phyloP scores from a whole-genome alignment of 352 stramenopile genomes.

The Phytophthora sansomeana region DNA sequence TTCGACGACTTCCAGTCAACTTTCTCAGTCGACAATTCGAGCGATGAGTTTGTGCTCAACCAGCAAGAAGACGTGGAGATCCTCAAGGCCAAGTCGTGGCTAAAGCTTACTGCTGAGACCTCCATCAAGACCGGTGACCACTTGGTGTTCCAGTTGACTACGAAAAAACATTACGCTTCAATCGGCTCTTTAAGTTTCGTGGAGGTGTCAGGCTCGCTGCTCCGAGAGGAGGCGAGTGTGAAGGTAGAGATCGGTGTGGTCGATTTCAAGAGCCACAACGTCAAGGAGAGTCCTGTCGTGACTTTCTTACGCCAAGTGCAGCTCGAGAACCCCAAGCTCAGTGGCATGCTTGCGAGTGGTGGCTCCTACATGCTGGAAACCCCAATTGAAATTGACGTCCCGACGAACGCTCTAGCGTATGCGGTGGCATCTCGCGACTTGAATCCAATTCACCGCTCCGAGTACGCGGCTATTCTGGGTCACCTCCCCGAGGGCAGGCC shows the following conservation, averaged over 20 bases:
- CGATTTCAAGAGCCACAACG: conserved; percentile 15
- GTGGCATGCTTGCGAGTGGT: conserved; percentile 54
- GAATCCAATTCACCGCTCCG: conserved; percentile 89
- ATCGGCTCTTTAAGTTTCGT: conserved; percentile 50
- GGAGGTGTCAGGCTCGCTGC: conserved; percentile 57
- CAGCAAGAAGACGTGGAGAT: conserved; percentile 60
- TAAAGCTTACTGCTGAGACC: conserved; percentile 40
- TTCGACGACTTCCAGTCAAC: conserved; percentile 82
- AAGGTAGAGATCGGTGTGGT: conserved; percentile 1
- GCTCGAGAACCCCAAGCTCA: conserved; percentile 29
- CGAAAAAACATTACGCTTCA: conserved; percentile 65
- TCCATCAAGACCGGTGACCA: conserved; percentile 52
- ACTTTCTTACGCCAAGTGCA: conserved; percentile 51
- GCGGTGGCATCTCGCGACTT: conserved; percentile 84
- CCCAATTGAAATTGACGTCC: conserved; percentile 74
- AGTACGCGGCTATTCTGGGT: conserved; percentile 76
- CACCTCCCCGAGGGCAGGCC: conserved; percentile 75
- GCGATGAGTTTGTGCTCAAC: conserved; percentile 48
- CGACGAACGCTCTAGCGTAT: conserved; percentile 69
- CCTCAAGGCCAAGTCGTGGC: conserved; percentile 74
- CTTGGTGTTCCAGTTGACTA: conserved; percentile 60
- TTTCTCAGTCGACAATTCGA: conserved; percentile 66
- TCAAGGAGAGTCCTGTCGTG: conserved; percentile 59
- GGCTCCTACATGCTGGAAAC: conserved; percentile 75
- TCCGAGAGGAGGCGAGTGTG: conserved; percentile 37